Conservation (phyloP, 345 rosid genomes). For the Sonneratia alba region DNA sequence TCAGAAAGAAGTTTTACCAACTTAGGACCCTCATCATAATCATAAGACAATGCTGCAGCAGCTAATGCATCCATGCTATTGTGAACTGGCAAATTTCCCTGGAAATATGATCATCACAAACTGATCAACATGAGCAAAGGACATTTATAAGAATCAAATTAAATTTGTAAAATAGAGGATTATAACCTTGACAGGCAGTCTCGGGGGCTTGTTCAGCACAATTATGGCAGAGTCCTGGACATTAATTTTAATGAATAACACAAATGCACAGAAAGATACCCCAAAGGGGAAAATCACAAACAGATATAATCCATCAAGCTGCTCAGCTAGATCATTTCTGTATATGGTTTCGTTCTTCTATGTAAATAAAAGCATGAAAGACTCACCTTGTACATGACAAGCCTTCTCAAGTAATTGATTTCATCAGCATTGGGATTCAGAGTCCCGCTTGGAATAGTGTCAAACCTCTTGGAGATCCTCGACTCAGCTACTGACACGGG, state of each 20-base stretch:
- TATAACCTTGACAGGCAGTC: conserved; percentile 72
- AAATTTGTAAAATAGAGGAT: neutral
- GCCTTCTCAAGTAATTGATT: conserved; percentile 78
- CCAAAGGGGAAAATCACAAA: neutral
- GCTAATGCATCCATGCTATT: conserved; percentile 97
- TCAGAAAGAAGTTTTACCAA: conserved; percentile 37
- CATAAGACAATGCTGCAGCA: conserved; percentile 83
- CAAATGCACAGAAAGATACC: neutral
- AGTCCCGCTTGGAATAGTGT: conserved; percentile 83
- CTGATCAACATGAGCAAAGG: neutral
- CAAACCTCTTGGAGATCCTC: conserved; percentile 67
- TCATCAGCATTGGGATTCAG: conserved; percentile 87
- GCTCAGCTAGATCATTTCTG: neutral
- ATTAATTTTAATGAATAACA: neutral
- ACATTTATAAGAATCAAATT: neutral
- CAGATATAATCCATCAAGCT: neutral
- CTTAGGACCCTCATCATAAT: conserved; percentile 73
- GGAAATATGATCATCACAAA: neutral
- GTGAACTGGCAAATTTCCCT: conserved; percentile 83
- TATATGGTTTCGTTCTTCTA: neutral
- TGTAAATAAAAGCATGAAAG: neutral
- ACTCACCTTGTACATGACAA: conserved; percentile 73
- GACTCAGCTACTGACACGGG: conserved; percentile 72
- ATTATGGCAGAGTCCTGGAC: conserved; percentile 66
- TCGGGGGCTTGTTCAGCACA: conserved; percentile 85